Evolutionary conservation across 306 rosid species (phyloP).

Genomic region (Rosa chinensis): DNA sequence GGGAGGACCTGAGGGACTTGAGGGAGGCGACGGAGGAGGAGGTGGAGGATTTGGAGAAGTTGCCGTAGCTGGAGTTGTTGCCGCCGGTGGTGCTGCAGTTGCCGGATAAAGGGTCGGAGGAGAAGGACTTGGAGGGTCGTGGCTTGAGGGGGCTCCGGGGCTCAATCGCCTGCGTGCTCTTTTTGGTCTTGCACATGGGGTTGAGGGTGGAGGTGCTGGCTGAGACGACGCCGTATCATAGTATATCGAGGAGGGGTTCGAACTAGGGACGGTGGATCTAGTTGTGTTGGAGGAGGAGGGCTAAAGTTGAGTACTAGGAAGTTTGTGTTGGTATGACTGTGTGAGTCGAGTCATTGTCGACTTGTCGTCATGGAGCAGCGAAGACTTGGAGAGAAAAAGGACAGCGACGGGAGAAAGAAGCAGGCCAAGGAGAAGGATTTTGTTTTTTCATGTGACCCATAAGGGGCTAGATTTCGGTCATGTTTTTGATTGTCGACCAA

Average conservation of each 20-base stretch:
- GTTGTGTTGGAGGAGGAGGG: not conserved
- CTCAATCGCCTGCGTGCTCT: slow-evolving; percentile 50
- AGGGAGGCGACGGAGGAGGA: slow-evolving; percentile 52
- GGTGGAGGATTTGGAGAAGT: slow-evolving; percentile 47
- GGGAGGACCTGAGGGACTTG: slow-evolving; percentile 52
- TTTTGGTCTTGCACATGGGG: slow-evolving; percentile 69
- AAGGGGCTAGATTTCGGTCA: not conserved
- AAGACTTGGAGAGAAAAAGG: not conserved
- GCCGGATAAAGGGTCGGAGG: slow-evolving; percentile 18
- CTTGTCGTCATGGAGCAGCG: not conserved
- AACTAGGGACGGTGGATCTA: not conserved
- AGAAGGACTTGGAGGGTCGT: slow-evolving; percentile 25
- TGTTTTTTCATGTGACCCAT: not conserved
- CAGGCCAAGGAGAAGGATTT: not conserved
- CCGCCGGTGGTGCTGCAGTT: slow-evolving; percentile 14
- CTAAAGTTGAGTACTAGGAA: not conserved
- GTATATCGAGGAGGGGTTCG: not conserved
- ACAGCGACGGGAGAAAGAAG: not conserved
- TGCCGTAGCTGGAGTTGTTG: slow-evolving; percentile 35
- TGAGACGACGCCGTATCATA: slow-evolving; percentile 21
- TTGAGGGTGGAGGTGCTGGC: not conserved
- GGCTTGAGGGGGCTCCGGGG: slow-evolving; percentile 27
- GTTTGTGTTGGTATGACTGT: not conserved
- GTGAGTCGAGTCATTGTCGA: not conserved
- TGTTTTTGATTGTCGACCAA: too few species aligned